A percentile compares a stretch with the other conserved stretches of the same genome.
phyloP scores from a whole-genome alignment of 352 stramenopile genomes.

The Globisporangium ultimum region DNA sequence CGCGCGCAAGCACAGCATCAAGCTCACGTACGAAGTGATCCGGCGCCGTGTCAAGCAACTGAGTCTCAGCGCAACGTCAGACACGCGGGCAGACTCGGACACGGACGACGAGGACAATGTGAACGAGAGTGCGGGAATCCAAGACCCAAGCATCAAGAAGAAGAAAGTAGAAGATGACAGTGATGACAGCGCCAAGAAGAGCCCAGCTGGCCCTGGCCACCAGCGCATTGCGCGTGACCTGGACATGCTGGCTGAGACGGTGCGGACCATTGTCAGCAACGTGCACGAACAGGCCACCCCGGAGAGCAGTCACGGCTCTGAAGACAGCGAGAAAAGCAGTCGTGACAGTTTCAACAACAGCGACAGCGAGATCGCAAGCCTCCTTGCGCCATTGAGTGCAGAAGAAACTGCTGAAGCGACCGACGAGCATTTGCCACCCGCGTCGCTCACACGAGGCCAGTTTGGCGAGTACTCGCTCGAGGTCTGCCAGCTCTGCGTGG shows the following conservation, averaged over 20 bases:
- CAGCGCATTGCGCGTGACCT: slow-evolving; percentile 30
- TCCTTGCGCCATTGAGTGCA: background rate
- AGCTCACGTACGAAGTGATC: slow-evolving; percentile 27
- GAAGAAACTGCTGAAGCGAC: no score
- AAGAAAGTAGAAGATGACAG: no score
- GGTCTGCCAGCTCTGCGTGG: slow-evolving; percentile 20
- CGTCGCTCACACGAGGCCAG: background rate
- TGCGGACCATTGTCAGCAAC: slow-evolving; percentile 43
- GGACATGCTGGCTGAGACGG: slow-evolving; percentile 59
- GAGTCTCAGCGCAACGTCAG: background rate
- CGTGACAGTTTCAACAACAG: background rate
- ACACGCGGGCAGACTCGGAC: background rate
- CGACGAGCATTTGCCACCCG: no score
- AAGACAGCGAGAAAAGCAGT: background rate
- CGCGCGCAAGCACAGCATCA: slow-evolving; percentile 14
- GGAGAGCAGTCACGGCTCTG: background rate
- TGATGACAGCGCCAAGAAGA: background rate
- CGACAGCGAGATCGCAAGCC: background rate
- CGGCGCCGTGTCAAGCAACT: slow-evolving; percentile 20
- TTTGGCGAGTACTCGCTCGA: slow-evolving; percentile 20
- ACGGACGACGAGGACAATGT: background rate
- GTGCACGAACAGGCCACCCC: slow-evolving; percentile 8
- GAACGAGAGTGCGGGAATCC: slow-evolving; percentile 1
- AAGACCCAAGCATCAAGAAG: background rate
- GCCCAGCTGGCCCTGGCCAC: background rate